phyloP scores from a whole-genome alignment of 78 protist species.

The Mantamonas sphyraenae region DNA sequence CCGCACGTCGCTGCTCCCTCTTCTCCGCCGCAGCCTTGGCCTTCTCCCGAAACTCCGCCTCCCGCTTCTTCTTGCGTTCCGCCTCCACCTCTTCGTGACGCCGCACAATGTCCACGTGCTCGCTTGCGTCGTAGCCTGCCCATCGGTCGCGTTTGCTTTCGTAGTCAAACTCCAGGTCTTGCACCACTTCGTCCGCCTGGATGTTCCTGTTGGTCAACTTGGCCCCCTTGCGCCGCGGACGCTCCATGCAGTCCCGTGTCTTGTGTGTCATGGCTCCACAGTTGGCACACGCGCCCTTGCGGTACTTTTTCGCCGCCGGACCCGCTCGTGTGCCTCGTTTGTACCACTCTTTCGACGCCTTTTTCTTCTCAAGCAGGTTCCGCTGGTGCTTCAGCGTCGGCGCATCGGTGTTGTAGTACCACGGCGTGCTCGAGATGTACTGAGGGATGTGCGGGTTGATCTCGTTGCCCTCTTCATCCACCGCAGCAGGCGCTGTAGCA shows the following conservation, averaged over 20 bases:
- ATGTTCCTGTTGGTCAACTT: slow-evolving; percentile 53
- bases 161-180: slow-evolving; percentile 28
- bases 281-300: slow-evolving; percentile 97
- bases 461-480: slow-evolving; percentile 54
- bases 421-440: neutral
- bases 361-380: neutral
- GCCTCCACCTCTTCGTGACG: slow-evolving; percentile 5
- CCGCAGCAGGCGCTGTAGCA: too few species aligned
- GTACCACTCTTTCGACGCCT: neutral
- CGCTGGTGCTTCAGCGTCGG: slow-evolving; percentile 79
- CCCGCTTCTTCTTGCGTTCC: neutral
- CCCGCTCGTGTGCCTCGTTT: slow-evolving; percentile 12
- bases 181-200: slow-evolving; percentile 65
- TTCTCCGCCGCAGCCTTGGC: neutral
- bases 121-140: slow-evolving; percentile 77
- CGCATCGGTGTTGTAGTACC: neutral
- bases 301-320: slow-evolving; percentile 53
- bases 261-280: slow-evolving; percentile 96
- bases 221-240: slow-evolving; percentile 89
- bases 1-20: neutral
- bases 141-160: slow-evolving; percentile 83
- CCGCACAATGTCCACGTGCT: slow-evolving; percentile 8
- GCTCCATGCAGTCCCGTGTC: slow-evolving; percentile 69
- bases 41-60: neutral
- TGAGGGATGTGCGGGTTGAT: slow-evolving; percentile 56